phyloP scores from a whole-genome alignment of 2,329 filamentous ascomycete species.

The Albophoma yamanashiensis region DNA sequence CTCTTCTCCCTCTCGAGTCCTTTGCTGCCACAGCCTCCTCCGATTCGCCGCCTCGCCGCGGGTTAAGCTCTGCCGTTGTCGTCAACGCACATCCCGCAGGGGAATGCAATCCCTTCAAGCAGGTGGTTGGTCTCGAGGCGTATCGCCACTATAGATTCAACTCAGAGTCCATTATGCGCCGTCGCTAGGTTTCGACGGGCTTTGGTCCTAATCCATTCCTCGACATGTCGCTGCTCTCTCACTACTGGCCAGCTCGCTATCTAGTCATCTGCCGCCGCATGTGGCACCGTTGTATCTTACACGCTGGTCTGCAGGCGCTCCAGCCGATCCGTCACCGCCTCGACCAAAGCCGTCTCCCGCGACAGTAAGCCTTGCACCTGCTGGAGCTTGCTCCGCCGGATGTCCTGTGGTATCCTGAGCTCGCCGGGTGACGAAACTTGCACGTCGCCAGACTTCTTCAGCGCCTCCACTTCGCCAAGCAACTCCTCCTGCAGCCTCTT shows the following conservation, averaged over 20 bases:
- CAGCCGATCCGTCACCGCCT: constrained; percentile 52
- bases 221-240: not conserved
- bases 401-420: constrained; percentile 45
- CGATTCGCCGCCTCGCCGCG: not conserved
- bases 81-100: not conserved
- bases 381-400: constrained; percentile 51
- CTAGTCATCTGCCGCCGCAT: not conserved
- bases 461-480: constrained; percentile 35
- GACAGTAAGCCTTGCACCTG: constrained; percentile 55
- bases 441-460: constrained; percentile 21
- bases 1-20: not conserved
- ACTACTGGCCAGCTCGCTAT: not conserved
- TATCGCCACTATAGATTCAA: not conserved
- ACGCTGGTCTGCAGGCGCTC: constrained; percentile 39
- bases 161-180: not conserved
- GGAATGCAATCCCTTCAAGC: not conserved
- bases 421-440: constrained; percentile 24
- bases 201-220: not conserved
- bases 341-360: constrained; percentile 56
- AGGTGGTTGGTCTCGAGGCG: not conserved
- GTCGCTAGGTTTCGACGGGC: not conserved
- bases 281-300: constrained; percentile 9
- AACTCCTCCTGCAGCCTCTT: constrained; percentile 43
- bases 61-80: not conserved
- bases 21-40: not conserved